phyloP scores from a whole-genome alignment of 192 early-diverging fungal species.

The Umbelopsis sp. region DNA sequence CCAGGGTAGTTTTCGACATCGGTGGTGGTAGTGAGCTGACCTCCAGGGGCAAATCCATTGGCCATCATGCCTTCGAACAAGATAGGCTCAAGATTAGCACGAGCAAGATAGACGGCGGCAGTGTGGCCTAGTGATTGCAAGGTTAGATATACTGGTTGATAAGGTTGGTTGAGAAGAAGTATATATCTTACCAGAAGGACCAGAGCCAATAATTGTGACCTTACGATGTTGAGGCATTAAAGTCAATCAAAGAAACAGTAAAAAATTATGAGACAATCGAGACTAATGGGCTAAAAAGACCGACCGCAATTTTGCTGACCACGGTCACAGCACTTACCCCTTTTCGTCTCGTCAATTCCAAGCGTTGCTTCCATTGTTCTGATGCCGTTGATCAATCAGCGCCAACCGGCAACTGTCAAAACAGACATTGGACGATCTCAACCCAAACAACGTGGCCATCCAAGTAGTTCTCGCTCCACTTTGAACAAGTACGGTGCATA shows the following conservation, averaged over 20 bases:
- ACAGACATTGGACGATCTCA: neutral
- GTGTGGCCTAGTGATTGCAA: constrained; percentile 67
- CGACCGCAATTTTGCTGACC: no score
- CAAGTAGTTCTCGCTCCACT: neutral
- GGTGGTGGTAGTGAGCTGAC: constrained; percentile 90
- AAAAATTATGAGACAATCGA: neutral
- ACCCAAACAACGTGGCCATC: neutral
- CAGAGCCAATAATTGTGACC: constrained; percentile 85
- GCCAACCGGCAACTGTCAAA: neutral
- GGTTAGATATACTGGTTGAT: neutral
- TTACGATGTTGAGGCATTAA: constrained; percentile 48
- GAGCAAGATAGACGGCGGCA: constrained; percentile 93
- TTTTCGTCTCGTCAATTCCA: neutral
- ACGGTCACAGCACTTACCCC: neutral
- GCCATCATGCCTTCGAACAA: constrained; percentile 98
- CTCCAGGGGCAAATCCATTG: constrained; percentile 69
- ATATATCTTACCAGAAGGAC: constrained; percentile 76
- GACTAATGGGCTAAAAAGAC: no score
- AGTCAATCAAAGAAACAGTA: neutral
- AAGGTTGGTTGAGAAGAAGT: neutral
- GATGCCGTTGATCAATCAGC: constrained; percentile 6
- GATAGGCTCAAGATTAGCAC: constrained; percentile 91
- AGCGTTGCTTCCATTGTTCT: neutral
- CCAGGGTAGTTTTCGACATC: constrained; percentile 97
- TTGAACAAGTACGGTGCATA: neutral